Evolutionary conservation across 768 basidiomycete species (phyloP).

Genomic region (Leucocoprinus leucothites): DNA sequence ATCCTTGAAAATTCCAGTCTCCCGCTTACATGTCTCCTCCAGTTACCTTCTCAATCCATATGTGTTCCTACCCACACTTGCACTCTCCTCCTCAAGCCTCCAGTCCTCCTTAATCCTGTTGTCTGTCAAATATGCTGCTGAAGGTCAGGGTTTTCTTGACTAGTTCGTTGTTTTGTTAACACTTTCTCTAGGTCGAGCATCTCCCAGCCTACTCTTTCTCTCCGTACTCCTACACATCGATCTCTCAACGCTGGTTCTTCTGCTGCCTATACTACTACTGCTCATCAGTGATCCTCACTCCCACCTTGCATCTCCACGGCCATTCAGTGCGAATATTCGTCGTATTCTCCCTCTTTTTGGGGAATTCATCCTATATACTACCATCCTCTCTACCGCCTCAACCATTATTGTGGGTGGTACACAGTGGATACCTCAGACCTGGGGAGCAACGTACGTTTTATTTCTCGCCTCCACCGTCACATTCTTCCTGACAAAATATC

Average conservation of each 20-base stretch:
- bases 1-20: background rate
- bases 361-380: slow-evolving; percentile 52
- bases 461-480: background rate
- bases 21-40: slow-evolving; percentile 12
- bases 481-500: slow-evolving; percentile 1
- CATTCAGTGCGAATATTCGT: slow-evolving; percentile 27
- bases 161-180: background rate
- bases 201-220: slow-evolving; percentile 59
- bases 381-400: slow-evolving; percentile 45
- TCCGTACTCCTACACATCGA: slow-evolving; percentile 61
- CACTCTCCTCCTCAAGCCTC: slow-evolving; percentile 77
- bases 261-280: slow-evolving; percentile 66
- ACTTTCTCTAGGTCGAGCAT: slow-evolving; percentile 46
- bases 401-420: slow-evolving; percentile 57
- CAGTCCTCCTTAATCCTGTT: slow-evolving; percentile 74
- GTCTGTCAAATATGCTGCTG: slow-evolving; percentile 65
- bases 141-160: slow-evolving; percentile 38
- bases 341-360: slow-evolving; percentile 34
- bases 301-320: slow-evolving; percentile 59
- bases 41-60: slow-evolving; percentile 94
- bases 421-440: slow-evolving; percentile 74
- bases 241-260: slow-evolving; percentile 72
- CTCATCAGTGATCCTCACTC: slow-evolving; percentile 61
- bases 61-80: slow-evolving; percentile 72
- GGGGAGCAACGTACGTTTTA: slow-evolving; percentile 73